Conservation (phyloP, 768 basidiomycete species). For the Gelatoporia subvermispora region DNA sequence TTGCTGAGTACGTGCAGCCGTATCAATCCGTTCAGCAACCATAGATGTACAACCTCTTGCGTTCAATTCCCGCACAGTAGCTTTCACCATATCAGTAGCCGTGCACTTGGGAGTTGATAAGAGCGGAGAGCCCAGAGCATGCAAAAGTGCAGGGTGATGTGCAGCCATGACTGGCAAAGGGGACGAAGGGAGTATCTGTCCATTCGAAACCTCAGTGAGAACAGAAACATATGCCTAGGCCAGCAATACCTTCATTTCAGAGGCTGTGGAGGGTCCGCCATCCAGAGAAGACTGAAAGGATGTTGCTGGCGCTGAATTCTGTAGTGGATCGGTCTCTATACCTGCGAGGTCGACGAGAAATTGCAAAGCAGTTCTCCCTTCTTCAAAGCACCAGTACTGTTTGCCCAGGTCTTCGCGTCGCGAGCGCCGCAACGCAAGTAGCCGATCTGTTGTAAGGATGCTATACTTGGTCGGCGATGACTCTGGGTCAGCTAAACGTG, state of each 20-base stretch:
- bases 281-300: background rate
- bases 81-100: background rate
- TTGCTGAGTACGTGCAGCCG: constrained; percentile 2
- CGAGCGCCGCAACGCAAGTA: constrained; percentile 13
- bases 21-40: constrained; percentile 9
- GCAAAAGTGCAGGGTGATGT: constrained; percentile 32
- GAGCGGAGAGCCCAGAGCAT: constrained; percentile 8
- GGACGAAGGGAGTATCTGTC: background rate
- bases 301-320: background rate
- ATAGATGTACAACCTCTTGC: too few relatives aligned
- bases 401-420: constrained; percentile 13
- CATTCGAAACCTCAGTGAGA: background rate
- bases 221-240: background rate
- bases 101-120: constrained; percentile 1
- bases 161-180: constrained; percentile 40
- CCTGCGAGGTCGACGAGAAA: constrained; percentile 16
- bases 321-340: background rate
- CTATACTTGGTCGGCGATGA: constrained; percentile 10
- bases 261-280: background rate
- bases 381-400: constrained; percentile 9
- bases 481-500: background rate
- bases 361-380: constrained; percentile 9
- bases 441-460: constrained; percentile 10
- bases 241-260: background rate
- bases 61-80: too few relatives aligned